phyloP scores from a whole-genome alignment of 2,329 filamentous ascomycete genomes.

The Colletotrichum musae region DNA sequence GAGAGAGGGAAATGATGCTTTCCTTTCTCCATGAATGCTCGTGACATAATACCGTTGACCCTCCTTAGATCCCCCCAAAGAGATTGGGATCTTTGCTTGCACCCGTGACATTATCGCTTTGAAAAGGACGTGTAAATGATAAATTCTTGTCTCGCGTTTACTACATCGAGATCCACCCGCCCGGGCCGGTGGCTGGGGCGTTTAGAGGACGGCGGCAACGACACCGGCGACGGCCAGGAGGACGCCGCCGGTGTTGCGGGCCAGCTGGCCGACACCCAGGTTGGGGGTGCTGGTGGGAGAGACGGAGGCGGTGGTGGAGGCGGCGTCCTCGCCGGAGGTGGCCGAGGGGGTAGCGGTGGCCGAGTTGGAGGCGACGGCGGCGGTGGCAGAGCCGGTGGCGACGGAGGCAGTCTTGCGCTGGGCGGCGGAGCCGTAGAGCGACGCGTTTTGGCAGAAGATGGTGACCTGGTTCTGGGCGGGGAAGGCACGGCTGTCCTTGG shows the following conservation, averaged over 20 bases:
- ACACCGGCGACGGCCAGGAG: slow-evolving; percentile 56
- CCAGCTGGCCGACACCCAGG: slow-evolving; percentile 48
- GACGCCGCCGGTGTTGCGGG: slow-evolving; percentile 51
- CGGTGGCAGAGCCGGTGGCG: slow-evolving; percentile 44
- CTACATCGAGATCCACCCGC: not conserved
- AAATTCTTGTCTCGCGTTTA: not conserved
- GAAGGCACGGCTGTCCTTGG: slow-evolving; percentile 58
- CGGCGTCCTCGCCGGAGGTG: slow-evolving; percentile 33
- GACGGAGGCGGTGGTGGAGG: slow-evolving; percentile 41
- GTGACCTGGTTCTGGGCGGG: slow-evolving; percentile 55
- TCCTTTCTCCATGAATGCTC: no score
- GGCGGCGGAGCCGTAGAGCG: slow-evolving; percentile 56
- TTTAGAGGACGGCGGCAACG: slow-evolving; percentile 55
- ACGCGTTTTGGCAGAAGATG: slow-evolving; percentile 62
- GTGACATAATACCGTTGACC: no score
- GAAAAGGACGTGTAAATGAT: slow-evolving; percentile 11
- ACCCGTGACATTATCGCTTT: slow-evolving; percentile 29
- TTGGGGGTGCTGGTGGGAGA: slow-evolving; percentile 43
- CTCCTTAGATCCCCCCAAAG: not conserved
- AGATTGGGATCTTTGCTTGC: not conserved
- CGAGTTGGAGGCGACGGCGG: slow-evolving; percentile 44
- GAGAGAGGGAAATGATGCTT: no score
- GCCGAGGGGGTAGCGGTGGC: slow-evolving; percentile 43
- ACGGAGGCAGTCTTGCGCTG: slow-evolving; percentile 44
- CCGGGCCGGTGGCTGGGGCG: not conserved